These are phyloP conservation scores for Penicillium arizonense DNA, from an alignment of 495 filamentous ascomycete species.

Conservation along the genomic window DNA sequence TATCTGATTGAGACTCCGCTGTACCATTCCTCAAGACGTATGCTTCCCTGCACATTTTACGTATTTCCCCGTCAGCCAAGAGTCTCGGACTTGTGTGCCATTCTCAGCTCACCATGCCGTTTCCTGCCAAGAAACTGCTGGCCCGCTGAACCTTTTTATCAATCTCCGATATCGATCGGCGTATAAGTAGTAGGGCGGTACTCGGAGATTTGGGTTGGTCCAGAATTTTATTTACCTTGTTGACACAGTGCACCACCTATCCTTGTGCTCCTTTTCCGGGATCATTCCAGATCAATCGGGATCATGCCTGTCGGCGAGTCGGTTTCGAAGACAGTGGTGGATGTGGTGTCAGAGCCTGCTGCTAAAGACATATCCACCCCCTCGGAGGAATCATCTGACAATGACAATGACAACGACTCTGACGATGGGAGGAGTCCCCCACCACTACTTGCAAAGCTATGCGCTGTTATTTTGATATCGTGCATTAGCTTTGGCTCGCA, in stretches of 20 bases:
- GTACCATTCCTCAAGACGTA: not conserved
- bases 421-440: constrained; percentile 23
- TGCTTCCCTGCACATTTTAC: not conserved
- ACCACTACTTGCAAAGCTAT: constrained; percentile 34
- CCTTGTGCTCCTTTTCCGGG: not conserved
- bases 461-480: constrained; percentile 36
- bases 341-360: constrained; percentile 8
- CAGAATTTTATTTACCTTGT: not conserved
- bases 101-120: not conserved
- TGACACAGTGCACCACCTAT: not conserved
- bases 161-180: not conserved
- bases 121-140: not conserved
- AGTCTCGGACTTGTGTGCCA: not conserved
- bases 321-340: constrained; percentile 11
- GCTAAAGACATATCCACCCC: not conserved
- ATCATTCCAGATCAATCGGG: not conserved
- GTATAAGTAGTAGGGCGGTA: not conserved
- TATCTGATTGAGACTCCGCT: constrained; percentile 2
- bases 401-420: not conserved
- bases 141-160: not conserved
- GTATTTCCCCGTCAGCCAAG: not conserved
- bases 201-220: not conserved
- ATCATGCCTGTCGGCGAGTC: constrained; percentile 12
- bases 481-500: constrained; percentile 44
- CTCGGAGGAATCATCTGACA: not conserved